Evolutionary conservation across 108 stramenopile genomes (phyloP), one percentile per base, ranked within the genome.

Genomic region (Skeletonema potamos): DNA sequence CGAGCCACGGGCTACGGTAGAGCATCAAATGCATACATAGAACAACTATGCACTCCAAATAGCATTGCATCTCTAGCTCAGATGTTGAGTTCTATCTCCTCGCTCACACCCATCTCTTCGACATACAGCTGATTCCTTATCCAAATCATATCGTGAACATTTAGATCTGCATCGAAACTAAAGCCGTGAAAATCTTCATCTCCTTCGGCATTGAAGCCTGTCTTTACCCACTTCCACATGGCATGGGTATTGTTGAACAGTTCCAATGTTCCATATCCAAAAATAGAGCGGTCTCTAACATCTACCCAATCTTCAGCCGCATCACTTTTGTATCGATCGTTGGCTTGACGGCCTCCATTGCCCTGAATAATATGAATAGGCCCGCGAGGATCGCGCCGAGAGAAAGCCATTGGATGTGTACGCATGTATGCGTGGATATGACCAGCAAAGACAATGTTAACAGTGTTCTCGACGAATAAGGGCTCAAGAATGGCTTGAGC

Each of bases 341-440:
- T 85, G 33, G 88, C 94, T 67, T 94, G 88, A 9, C 39, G 39
- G 13, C 97, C 98, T 41, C 96, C 97, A 22, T 96, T 97, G 54
- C 98, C 98, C 39, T 97, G 82, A 33, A 92, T 87, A 54, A 99
- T 82, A 63, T 98, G 90, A 8, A 93, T 72, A 0, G 92, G 92
- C 13, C 89, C 94, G 22, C 70, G 74, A 13, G 68, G 62, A 61
- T 67, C 58, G 3, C 72, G 48, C 8, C 74, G 48, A 44, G 77
- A 83, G 59, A 83, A 61, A 24, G 81, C 77, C 1, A 94, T 87
- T 32, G 83, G 83, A 15, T 73, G 54, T 33, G 92, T 88, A 11
- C 96, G 85, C 64, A 13, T 80, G 44, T 22, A 68, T 74, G 76
- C 93, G 90, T 27, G 82, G 61, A 7, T 70, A 54, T 79, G 87